A percentile compares a stretch with the other conserved stretches of the same genome.
Conservation (phyloP, 495 filamentous ascomycete genomes). For the Cryomyces minteri region DNA sequence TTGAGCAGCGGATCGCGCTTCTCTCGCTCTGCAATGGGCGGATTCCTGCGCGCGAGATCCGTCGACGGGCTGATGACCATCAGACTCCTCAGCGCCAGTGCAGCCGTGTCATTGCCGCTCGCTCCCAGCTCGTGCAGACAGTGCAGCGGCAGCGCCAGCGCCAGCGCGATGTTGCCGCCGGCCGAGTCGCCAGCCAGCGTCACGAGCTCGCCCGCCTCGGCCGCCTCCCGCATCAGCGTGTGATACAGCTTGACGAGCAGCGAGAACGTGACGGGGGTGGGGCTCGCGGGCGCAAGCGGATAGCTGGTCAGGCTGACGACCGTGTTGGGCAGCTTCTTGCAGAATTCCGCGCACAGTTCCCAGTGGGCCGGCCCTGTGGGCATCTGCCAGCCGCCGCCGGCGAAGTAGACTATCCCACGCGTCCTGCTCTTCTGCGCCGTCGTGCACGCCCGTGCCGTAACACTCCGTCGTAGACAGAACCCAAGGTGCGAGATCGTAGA, state of each 20-base stretch:
- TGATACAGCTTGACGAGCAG: constrained; percentile 11
- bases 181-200: constrained; percentile 16
- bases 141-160: constrained; percentile 15
- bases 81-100: constrained; percentile 6
- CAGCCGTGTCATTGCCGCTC: no score
- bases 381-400: constrained; percentile 20
- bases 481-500: constrained; percentile 15
- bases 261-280: constrained; percentile 13
- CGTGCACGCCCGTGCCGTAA: neutral
- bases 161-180: constrained; percentile 19
- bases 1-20: constrained; percentile 21
- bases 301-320: constrained; percentile 12
- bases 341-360: constrained; percentile 15
- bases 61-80: constrained; percentile 22
- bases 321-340: constrained; percentile 6
- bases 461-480: neutral
- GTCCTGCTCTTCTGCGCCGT: neutral
- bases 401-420: constrained; percentile 21
- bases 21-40: constrained; percentile 15
- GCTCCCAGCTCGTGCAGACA: no score
- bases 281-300: constrained; percentile 16
- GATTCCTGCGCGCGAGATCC: constrained; percentile 20
- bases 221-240: constrained; percentile 5
- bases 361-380: constrained; percentile 19
- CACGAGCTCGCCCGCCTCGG: constrained; percentile 8